Conservation (phyloP, 176 grass and related monocot genomes). For the Musa troglodytarum region DNA sequence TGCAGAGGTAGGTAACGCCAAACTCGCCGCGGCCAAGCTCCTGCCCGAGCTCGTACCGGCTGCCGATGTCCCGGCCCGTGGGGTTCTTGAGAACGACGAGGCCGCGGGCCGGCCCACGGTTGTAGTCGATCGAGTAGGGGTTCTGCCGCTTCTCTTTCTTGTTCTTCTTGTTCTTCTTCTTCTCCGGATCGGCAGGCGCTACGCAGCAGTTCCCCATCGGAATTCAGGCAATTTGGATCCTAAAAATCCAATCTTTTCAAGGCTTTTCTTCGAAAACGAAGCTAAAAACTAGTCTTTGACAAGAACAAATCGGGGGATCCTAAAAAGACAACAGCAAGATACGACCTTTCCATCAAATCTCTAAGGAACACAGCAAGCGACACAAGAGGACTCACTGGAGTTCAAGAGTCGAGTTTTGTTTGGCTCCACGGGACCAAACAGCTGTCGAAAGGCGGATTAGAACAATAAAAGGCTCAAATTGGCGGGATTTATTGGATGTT, state of each 20-base stretch:
- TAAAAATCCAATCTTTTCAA: not conserved
- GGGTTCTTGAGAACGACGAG: conserved; percentile 16
- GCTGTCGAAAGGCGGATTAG: not conserved
- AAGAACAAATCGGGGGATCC: not conserved
- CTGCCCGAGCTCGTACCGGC: conserved; percentile 1
- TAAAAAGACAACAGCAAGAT: not conserved
- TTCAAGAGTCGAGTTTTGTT: not conserved
- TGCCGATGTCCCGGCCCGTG: conserved; percentile 8
- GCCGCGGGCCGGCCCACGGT: not conserved
- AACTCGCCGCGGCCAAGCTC: conserved; percentile 19
- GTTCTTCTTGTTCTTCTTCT: not conserved
- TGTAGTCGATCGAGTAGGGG: conserved; percentile 12
- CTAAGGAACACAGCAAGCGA: not conserved
- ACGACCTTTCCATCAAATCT: not conserved
- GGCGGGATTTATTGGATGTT: too few relatives aligned
- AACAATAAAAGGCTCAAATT: not conserved
- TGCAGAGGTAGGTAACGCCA: conserved; percentile 8
- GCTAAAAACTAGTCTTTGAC: not conserved
- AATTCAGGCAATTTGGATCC: not conserved
- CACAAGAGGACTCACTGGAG: not conserved
- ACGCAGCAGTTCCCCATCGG: conserved; percentile 15
- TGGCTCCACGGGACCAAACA: not conserved
- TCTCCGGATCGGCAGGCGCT: conserved; percentile 4
- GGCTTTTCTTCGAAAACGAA: not conserved
- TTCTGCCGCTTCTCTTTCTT: conserved; percentile 14